Evolutionary conservation across 169 alveolate genomes (phyloP), one percentile per base, ranked within the genome.

Genomic region (Theileria annulata): DNA sequence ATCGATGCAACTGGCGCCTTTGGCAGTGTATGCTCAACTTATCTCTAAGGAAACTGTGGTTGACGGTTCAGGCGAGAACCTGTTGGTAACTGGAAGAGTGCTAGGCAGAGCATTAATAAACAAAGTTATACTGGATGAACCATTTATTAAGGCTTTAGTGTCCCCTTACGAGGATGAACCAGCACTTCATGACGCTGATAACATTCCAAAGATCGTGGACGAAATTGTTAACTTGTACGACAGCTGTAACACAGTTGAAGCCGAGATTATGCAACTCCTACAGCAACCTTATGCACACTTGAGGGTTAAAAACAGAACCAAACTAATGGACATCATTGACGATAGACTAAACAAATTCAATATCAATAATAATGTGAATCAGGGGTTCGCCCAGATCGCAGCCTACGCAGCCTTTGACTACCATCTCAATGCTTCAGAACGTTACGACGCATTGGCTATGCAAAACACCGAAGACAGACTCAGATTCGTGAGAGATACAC

Each of bases 331-430:
- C 67, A 75, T 88, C 56, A 80, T 90, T 62, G 94, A 90, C 73
- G 83, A 89, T 27, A 79, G 86, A 72, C 84, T 90, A 48, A 79
- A 80, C 72, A 75, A 80, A 31, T 90, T 90, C 84, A 82, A 80
- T 67, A 78, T 90, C 27, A 88, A 90, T 60, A 69, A 85, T 31
- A 67, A 69, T 71, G 67, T 83, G 23, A 84, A 83, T n/a, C 94
- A 90, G 75, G 93, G 92, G 31, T 90, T 90, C 69, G 88, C 90
- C 17, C 94, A 90, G 63, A 85, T 90, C n/a, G 94, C 86, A 3
- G 88, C 93, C 27, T 87, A 87, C 84, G 77, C 91, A 33, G 94
- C 94, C 25, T 90, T 90, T 59, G 94, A 90, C 72, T 86, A 79
- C 42, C 94, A 90, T 74, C 83, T 90, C 21, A 90, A 79, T 56